Evolutionary conservation across 345 rosid species (phyloP).

Genomic region (Raphanus sativus): DNA sequence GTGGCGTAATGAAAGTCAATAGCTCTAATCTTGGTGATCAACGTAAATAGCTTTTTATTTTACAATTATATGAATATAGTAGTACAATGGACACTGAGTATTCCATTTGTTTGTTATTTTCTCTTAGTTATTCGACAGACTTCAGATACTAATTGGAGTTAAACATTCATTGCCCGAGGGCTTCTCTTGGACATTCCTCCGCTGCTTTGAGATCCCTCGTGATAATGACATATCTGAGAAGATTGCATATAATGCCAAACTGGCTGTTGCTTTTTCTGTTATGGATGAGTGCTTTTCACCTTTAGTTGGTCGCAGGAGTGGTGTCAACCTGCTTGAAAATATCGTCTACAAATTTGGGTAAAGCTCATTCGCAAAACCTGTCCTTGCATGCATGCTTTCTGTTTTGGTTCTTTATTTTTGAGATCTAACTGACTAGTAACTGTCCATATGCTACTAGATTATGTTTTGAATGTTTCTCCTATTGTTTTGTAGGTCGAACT

Average conservation of each 20-base stretch:
- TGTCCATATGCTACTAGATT: background rate
- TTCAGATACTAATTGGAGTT: constrained; percentile 74
- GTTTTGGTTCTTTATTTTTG: background rate
- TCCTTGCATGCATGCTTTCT: background rate
- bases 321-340: constrained; percentile 79
- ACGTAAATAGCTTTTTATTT: background rate
- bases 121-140: constrained; percentile 55
- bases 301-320: constrained; percentile 79
- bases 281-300: constrained; percentile 98
- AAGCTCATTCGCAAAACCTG: constrained; percentile 33
- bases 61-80: background rate
- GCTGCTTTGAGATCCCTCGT: constrained; percentile 54
- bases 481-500: constrained; percentile 70
- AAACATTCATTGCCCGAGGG: constrained; percentile 78
- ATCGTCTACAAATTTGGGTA: constrained; percentile 88
- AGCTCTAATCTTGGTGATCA: too few species aligned
- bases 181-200: constrained; percentile 76
- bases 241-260: constrained; percentile 75
- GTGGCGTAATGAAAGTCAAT: too few species aligned
- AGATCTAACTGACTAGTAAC: background rate
- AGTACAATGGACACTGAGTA: background rate
- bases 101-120: constrained; percentile 17
- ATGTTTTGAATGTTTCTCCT: constrained; percentile 3
- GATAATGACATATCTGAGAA: constrained; percentile 47
- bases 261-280: constrained; percentile 83